Base-by-base conservation (phyloP, 208 protist species). In the Zelonia costaricensis region DNA sequence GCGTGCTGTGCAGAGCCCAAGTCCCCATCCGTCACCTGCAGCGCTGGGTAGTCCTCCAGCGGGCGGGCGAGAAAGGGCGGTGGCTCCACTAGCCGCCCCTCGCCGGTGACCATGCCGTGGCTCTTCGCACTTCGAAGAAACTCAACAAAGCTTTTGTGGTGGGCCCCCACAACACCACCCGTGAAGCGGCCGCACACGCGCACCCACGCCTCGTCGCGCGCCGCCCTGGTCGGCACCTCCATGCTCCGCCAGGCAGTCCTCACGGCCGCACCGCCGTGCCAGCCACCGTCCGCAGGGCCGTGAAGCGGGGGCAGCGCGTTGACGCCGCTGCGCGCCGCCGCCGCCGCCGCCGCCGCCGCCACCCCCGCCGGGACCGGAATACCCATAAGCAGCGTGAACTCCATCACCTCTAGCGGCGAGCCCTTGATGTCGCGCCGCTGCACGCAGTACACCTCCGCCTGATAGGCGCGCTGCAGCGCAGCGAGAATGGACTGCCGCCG, bases 391-490 rank as follows among this genome's bases (percentile, higher is more conserved):
- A 67, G 15, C 4, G 36, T 43, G 31, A 46, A 30, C 38, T 12
- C 22, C 35, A 46, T 16, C 8, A 18, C 8, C 23, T 2, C 4
- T 4, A 35, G 5, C 0, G 9, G 0, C 38, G 49, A 15, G 3
- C 15, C 35, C 18, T 4, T 12, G 4, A 64, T 18, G 18, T 55
- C 46, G 16, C 58, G 58, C 2, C 47, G 27, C 31, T 56, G 36
- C 4, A 54, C 18, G 28, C 58, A 64, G 18, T 44, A 55, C 15
- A 55, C 36, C 35, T 64, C 58, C 13, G 35, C 30, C 23, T 38
- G 20, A 20, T 56, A 40, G n/a, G 6, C 5, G 15, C 33, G 30
- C 36, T 64, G 47, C 10, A 64, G 46, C 3, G 9, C 46, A 7
- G 9, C 1, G 0, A 38, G 6, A 55, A 64, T 63, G 27, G 2